Base-by-base conservation (phyloP, 768 basidiomycete species). In the Stropharia rugosoannulata region DNA sequence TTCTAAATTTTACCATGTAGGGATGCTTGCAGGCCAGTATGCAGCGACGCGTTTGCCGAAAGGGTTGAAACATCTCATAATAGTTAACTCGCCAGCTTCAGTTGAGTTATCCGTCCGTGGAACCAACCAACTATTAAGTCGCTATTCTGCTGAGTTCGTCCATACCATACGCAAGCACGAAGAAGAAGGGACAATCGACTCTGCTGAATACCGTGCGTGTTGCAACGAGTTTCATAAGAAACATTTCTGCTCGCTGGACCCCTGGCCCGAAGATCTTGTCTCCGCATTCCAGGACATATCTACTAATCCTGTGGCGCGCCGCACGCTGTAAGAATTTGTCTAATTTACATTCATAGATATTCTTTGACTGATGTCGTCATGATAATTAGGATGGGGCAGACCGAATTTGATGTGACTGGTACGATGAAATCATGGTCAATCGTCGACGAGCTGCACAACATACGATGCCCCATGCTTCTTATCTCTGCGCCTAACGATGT, bases 1-100 rank as follows among this genome's bases (percentile, higher is more conserved):
- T 8, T 5, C 16, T 35, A 3, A n/a, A 35, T 9, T 35, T 7
- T 27, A 27, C 25, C 25, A 12, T 49, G 7, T 41, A 53, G 80
- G 80, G n/a, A 83, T 83, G 79, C 70, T 85, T 8, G 78, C 67
- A 8, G 68, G 74, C 0, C 59, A 64, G 2, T 70, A 71, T 46
- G 74, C 70, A 6, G 69, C 58, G 5, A 47, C 15, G 11, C 66
- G 65, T 22, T 73, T 69, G n/a, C 80, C 81, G 15, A 53, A 47
- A 47, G 81, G 83, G 0, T 55, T 84, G 35, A 71, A 73, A 59
- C 66, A 68, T 49, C 71, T 85, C 37, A 58, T 85, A 36, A 58
- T 83, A 11, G 62, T 73, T 4, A 58, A 53, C n/a, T 18, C 39
- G 8, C 44, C 51, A 10, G 51, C 51, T 6, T 58, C 56, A 13